Evolutionary conservation across 2,329 filamentous ascomycete genomes (phyloP).

Genomic region (Erysiphe pulchra): DNA sequence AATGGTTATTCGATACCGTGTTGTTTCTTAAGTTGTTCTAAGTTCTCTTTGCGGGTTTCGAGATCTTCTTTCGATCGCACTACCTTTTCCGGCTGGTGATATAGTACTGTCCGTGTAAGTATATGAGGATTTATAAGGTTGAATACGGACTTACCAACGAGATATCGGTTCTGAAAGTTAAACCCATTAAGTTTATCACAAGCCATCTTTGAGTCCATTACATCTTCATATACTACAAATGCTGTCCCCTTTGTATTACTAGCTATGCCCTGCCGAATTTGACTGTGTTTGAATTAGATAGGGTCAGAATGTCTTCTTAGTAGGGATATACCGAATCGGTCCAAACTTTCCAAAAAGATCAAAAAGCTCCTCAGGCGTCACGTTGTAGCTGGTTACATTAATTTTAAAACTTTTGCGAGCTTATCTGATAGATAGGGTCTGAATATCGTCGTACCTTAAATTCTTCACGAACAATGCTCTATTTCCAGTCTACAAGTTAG

Average conservation of each 20-base stretch:
- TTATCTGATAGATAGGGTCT: neutral
- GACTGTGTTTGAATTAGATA: slow-evolving; percentile 25
- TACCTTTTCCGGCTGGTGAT: slow-evolving; percentile 59
- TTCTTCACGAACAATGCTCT: slow-evolving; percentile 99
- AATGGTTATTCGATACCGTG: slow-evolving; percentile 95
- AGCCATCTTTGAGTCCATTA: slow-evolving; percentile 93
- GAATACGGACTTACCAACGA: slow-evolving; percentile 48
- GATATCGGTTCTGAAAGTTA: slow-evolving; percentile 98
- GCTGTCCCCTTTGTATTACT: slow-evolving; percentile 95
- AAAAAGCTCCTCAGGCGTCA: slow-evolving; percentile 91
- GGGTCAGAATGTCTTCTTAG: neutral
- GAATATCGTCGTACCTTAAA: slow-evolving; percentile 45
- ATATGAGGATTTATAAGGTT: slow-evolving; percentile 2
- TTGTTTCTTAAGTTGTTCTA: slow-evolving; percentile 94
- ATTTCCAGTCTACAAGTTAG: slow-evolving; percentile 8
- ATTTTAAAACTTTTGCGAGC: slow-evolving; percentile 3
- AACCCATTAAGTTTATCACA: slow-evolving; percentile 99
- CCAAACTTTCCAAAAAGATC: slow-evolving; percentile 97
- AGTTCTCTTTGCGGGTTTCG: slow-evolving; percentile 77
- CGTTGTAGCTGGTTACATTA: slow-evolving; percentile 56
- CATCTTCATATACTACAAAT: slow-evolving; percentile 98
- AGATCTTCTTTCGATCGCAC: slow-evolving; percentile 78
- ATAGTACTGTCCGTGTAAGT: slow-evolving; percentile 26
- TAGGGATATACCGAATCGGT: slow-evolving; percentile 43
- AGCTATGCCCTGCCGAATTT: slow-evolving; percentile 95